These are phyloP conservation scores for Cryptosporidium parvum DNA, from an alignment of 169 alveolate genomes.

Conservation along the genomic window DNA sequence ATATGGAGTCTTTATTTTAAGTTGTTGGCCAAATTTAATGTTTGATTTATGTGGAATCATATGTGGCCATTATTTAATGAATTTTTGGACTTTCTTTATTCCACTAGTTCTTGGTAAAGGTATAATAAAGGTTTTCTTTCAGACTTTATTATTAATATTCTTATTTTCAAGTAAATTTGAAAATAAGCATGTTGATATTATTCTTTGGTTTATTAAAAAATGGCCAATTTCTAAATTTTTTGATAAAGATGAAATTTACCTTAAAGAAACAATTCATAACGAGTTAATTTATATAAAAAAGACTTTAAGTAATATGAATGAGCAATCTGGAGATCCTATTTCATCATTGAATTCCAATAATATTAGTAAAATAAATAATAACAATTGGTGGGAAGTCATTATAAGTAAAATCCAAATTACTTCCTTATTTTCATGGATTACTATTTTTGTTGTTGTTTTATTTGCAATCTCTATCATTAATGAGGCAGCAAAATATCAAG, in stretches of 20 bases:
- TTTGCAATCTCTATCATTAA: slow-evolving; percentile 39
- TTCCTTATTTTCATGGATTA: slow-evolving; percentile 29
- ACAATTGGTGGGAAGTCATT: neutral
- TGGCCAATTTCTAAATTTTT: slow-evolving; percentile 47
- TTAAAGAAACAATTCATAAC: slow-evolving; percentile 24
- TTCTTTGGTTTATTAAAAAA: slow-evolving; percentile 46
- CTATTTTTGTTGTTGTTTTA: slow-evolving; percentile 26
- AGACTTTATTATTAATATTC: slow-evolving; percentile 85
- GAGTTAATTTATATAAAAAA: slow-evolving; percentile 30
- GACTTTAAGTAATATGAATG: slow-evolving; percentile 26
- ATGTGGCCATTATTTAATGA: slow-evolving; percentile 94
- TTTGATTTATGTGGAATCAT: slow-evolving; percentile 91
- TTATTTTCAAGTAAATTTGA: slow-evolving; percentile 81
- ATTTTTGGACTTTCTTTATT: slow-evolving; percentile 90
- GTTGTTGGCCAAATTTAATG: slow-evolving; percentile 90
- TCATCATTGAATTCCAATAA: neutral
- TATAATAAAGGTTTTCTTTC: slow-evolving; percentile 86
- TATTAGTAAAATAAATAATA: neutral
- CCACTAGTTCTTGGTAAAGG: slow-evolving; percentile 93
- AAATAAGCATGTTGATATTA: slow-evolving; percentile 58
- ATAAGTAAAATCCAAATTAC: slow-evolving; percentile 21
- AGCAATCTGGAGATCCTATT: neutral
- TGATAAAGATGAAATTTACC: slow-evolving; percentile 3
- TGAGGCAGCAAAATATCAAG: slow-evolving; percentile 63
- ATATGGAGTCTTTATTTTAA: slow-evolving; percentile 86